A percentile compares a stretch with the other conserved stretches of the same genome.
phyloP scores from a whole-genome alignment of 2,329 filamentous ascomycete species.

The Penicillium sp. region DNA sequence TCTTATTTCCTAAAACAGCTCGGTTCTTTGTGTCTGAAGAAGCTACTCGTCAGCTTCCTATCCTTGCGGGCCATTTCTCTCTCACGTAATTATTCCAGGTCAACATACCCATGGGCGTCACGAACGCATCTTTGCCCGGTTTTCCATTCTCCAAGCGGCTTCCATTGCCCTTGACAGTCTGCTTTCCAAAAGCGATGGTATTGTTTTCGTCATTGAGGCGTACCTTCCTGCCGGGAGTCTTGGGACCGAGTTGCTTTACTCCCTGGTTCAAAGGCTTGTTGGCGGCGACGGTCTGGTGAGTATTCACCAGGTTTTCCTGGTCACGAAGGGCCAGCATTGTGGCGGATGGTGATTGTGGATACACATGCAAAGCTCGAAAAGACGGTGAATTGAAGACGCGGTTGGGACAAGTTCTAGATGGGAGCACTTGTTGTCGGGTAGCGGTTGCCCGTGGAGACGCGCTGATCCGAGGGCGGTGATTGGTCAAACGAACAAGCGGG shows the following conservation, averaged over 20 bases:
- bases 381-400: constrained; percentile 15
- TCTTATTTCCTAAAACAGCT: constrained; percentile 88
- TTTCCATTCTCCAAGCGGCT: constrained; percentile 60
- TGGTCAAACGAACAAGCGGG: constrained; percentile 13
- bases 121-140: constrained; percentile 64
- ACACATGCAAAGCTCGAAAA: constrained; percentile 21
- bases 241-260: constrained; percentile 62
- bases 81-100: neutral
- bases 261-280: constrained; percentile 72
- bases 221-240: constrained; percentile 80
- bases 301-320: constrained; percentile 83
- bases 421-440: constrained; percentile 27
- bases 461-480: constrained; percentile 21
- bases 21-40: constrained; percentile 61
- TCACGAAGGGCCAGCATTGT: constrained; percentile 77
- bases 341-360: constrained; percentile 18
- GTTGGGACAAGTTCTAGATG: constrained; percentile 8
- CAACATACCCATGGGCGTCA: constrained; percentile 75
- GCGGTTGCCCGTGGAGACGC: constrained; percentile 44
- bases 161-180: constrained; percentile 55
- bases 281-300: constrained; percentile 68
- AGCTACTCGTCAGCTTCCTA: constrained; percentile 1
- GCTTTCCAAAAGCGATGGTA: constrained; percentile 60
- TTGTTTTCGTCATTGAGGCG: constrained; percentile 84
- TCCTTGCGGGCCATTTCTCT: neutral